Evolutionary conservation across 805 yeast species (phyloP).

Genomic region (Lachancea fermentati): DNA sequence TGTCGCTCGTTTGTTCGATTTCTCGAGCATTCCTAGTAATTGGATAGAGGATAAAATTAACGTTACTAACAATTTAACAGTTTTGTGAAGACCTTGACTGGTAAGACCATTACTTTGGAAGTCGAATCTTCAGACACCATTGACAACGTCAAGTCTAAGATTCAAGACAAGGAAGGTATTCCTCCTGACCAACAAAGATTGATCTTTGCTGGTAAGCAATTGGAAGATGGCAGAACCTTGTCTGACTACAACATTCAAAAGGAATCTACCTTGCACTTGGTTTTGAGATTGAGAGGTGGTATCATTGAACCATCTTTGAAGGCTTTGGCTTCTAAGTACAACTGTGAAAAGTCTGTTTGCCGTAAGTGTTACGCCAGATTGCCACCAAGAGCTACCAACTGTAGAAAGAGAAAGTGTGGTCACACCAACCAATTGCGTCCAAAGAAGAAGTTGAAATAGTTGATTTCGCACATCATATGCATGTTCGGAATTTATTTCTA

Average conservation of each 20-base stretch:
- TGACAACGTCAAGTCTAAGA: constrained; percentile 97
- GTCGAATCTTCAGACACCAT: constrained; percentile 98
- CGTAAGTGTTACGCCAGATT: constrained; percentile 99
- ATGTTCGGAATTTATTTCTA: constrained; percentile 1
- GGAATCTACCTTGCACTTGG: constrained; percentile 97
- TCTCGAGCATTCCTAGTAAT: background rate
- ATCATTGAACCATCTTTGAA: constrained; percentile 99
- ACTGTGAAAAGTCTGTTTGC: constrained; percentile 99
- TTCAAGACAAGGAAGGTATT: constrained; percentile 98
- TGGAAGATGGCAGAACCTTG: constrained; percentile 98
- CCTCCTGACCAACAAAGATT: constrained; percentile 99
- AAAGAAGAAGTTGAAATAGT: constrained; percentile 97
- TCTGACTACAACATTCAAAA: constrained; percentile 99
- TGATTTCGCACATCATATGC: constrained; percentile 34
- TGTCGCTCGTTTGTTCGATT: too few relatives aligned
- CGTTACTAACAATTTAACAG: constrained; percentile 23
- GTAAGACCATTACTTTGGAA: constrained; percentile 96
- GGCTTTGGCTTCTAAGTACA: constrained; percentile 98
- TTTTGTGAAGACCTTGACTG: constrained; percentile 82
- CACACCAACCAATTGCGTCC: constrained; percentile 99
- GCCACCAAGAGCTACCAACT: constrained; percentile 99
- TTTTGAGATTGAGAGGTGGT: constrained; percentile 97
- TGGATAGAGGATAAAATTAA: background rate
- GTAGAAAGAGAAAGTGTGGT: constrained; percentile 99
- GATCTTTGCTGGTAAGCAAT: constrained; percentile 99